Conservation (phyloP, 352 stramenopile genomes). For the Phytophthora cajani region DNA sequence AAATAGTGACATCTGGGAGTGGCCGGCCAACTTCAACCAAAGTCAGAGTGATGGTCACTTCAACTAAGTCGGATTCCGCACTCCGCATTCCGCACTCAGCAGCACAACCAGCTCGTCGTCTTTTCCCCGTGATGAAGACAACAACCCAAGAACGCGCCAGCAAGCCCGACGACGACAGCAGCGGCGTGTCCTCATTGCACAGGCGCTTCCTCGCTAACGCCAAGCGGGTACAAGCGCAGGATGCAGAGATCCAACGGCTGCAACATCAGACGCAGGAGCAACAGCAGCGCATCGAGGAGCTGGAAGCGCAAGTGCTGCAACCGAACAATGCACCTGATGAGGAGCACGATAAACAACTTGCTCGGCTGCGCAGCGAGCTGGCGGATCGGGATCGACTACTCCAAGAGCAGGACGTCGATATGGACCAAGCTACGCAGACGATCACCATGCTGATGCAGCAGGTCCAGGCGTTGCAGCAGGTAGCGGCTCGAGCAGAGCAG, state of each 20-base stretch:
- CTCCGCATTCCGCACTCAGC: background rate
- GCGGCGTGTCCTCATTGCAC: constrained; percentile 1
- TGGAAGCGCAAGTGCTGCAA: background rate
- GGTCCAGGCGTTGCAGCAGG: constrained; percentile 4
- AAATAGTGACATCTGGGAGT: background rate
- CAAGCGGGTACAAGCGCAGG: background rate
- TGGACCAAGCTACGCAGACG: constrained; percentile 7
- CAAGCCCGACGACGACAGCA: background rate
- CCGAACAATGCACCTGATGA: background rate
- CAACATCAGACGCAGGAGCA: constrained; percentile 14
- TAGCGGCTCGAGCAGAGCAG: constrained; percentile 21
- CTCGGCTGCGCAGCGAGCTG: constrained; percentile 12
- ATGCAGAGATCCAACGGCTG: constrained; percentile 14
- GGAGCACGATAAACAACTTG: constrained; percentile 1
- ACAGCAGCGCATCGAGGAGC: background rate
- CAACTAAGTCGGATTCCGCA: constrained; percentile 8
- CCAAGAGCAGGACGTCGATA: constrained; percentile 1
- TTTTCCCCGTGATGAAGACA: background rate
- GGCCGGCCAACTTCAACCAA: background rate
- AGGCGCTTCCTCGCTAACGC: constrained; percentile 14
- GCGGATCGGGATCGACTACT: constrained; percentile 1
- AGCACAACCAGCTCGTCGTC: constrained; percentile 7
- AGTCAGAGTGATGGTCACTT: constrained; percentile 24
- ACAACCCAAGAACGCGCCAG: background rate
- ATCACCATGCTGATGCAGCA: constrained; percentile 21